Percentiles rank a stretch among this genome's conserved stretches.
These are phyloP conservation scores for Gossypium longicalyx DNA, from an alignment of 345 rosid species.

Conservation along the genomic window DNA sequence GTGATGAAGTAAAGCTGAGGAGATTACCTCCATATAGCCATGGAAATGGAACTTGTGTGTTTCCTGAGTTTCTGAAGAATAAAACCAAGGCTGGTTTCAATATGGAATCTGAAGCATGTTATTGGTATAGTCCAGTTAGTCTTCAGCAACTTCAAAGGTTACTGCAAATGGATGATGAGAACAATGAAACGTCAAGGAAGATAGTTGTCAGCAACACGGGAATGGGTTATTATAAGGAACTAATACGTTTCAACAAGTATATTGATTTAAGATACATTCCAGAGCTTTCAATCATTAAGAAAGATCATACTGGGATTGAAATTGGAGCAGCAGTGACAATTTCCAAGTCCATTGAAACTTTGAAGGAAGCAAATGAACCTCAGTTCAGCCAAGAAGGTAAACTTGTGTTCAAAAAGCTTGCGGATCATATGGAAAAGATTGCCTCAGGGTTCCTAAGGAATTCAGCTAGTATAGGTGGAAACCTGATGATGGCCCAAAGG, in stretches of 20 bases:
- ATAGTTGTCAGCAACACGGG: constrained; percentile 76
- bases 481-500: constrained; percentile 71
- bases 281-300: constrained; percentile 50
- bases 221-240: constrained; percentile 65
- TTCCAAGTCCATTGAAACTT: constrained; percentile 53
- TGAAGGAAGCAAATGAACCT: constrained; percentile 34
- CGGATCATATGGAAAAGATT: constrained; percentile 66
- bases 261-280: constrained; percentile 57
- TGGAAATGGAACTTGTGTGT: constrained; percentile 27
- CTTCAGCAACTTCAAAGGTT: constrained; percentile 43
- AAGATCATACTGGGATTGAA: constrained; percentile 46
- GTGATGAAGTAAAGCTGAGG: constrained; percentile 35
- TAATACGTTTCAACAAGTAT: constrained; percentile 37
- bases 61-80: constrained; percentile 67
- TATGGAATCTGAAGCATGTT: constrained; percentile 36
- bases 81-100: constrained; percentile 23
- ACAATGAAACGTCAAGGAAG: constrained; percentile 26
- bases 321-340: constrained; percentile 78
- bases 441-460: constrained; percentile 57
- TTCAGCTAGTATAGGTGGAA: constrained; percentile 70
- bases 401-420: constrained; percentile 42
- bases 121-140: constrained; percentile 51
- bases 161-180: constrained; percentile 20
- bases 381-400: constrained; percentile 19
- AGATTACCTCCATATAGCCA: constrained; percentile 41